Percentiles rank a stretch among this genome's conserved stretches.
phyloP scores from a whole-genome alignment of 2,329 filamentous ascomycete species.

The Paraconiothyrium brasiliense region DNA sequence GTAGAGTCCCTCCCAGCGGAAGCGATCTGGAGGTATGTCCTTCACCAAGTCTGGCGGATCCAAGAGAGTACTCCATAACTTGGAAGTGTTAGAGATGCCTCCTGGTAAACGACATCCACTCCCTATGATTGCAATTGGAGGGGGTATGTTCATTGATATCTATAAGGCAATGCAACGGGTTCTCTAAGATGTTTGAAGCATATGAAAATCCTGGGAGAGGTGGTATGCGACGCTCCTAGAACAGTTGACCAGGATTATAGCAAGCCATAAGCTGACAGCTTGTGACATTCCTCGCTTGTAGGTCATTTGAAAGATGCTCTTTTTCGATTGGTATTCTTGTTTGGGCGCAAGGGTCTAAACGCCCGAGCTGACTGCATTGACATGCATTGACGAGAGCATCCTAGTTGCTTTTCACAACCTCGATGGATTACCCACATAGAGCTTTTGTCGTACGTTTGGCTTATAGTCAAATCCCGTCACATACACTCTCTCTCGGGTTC shows the following conservation, averaged over 20 bases:
- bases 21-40: conserved; percentile 16
- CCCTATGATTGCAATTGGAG: conserved; percentile 46
- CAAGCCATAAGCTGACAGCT: conserved; percentile 7
- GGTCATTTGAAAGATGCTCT: background rate
- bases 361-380: background rate
- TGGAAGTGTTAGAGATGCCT: conserved; percentile 33
- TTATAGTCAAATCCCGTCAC: background rate
- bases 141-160: background rate
- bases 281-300: background rate
- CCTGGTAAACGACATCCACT: conserved; percentile 48
- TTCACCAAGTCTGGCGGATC: conserved; percentile 21
- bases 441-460: background rate
- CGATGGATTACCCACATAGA: background rate
- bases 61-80: conserved; percentile 25
- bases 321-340: background rate
- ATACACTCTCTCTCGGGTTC: too few species aligned
- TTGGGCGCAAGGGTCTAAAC: background rate
- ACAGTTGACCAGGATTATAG: background rate
- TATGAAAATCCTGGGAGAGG: background rate
- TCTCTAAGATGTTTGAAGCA: background rate
- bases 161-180: background rate
- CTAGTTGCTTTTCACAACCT: background rate
- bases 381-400: background rate
- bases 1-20: conserved; percentile 8
- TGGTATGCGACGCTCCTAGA: background rate